Base-by-base conservation (phyloP, 768 basidiomycete species). In the Sarcodon aspratus region DNA sequence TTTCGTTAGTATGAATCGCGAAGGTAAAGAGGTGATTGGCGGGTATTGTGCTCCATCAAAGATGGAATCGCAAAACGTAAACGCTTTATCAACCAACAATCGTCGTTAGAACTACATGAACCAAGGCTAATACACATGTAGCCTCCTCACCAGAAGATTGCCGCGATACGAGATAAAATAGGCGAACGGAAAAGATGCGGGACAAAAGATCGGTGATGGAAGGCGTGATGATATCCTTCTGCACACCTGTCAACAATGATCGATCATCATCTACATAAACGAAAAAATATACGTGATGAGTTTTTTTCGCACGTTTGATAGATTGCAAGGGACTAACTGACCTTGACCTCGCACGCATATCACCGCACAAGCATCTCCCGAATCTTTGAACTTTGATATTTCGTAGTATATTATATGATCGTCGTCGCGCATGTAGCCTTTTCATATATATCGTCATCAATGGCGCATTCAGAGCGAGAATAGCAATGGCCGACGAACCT, bases 21-120 rank as follows among this genome's bases (percentile, higher is more conserved):
- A 80, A 2, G 81, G 78, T 45, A 85, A 68, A 18, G 61, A 57
- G 9, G 76, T 79, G 9, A 68, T 60, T 8, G 76, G 66, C 10
- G 68, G 67, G 17, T 37, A 33, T 7, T 48, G 32, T 17, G 40
- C 48, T 10, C 33, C 49, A 32, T 58, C 57, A 51, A 71, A 68
- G 34, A 70, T 50, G 13, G 36, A n/a, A 10, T 59, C 48, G 36
- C 50, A 57, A 1, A 65, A 47, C 36, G 52, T 49, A 6, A 49
- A 48, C 33, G 56, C 65, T 66, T 44, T 48, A 11, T 35, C 9
- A 36, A 40, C 35, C 10, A 43, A 38, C 34, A 18, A 11, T 48
- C 13, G 46, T 31, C 21, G 40, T 48, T 36, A 43, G 12, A 8
- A 48, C 50, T 27, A 35, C 36, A 46, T 11, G 48, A 38, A 31